Percentiles rank a stretch among this genome's conserved stretches.
Conservation (phyloP, 1,284 basidiomycete species). For the Coniophora puteana region DNA sequence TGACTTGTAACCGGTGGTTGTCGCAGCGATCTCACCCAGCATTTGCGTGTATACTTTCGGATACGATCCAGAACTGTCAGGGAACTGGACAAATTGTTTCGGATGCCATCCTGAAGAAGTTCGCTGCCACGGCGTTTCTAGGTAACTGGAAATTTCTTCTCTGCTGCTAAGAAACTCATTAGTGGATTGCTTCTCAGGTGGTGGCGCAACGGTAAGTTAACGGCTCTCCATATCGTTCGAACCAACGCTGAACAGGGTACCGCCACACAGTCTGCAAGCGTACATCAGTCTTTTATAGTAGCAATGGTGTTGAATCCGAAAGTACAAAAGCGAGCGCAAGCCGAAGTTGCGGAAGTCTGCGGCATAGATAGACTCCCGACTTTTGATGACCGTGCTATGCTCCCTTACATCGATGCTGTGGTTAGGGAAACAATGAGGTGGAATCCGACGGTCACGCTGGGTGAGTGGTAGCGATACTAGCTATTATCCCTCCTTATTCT, state of each 20-base stretch:
- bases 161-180: too few relatives aligned
- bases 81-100: constrained; percentile 15
- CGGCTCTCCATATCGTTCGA: too few relatives aligned
- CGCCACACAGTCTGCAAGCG: too few relatives aligned
- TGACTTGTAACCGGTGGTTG: too few relatives aligned
- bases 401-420: constrained; percentile 38
- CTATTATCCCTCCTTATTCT: background rate
- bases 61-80: constrained; percentile 22
- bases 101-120: constrained; percentile 24
- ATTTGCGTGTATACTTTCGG: constrained; percentile 25
- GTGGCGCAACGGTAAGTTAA: too few relatives aligned
- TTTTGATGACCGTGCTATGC: constrained; percentile 32
- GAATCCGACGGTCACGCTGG: constrained; percentile 30
- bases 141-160: constrained; percentile 14
- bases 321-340: constrained; percentile 34
- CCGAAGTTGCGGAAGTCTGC: constrained; percentile 37
- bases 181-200: too few relatives aligned
- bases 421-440: constrained; percentile 39
- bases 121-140: constrained; percentile 29
- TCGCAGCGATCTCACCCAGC: constrained; percentile 18
- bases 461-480: constrained; percentile 14
- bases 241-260: constrained; percentile 19
- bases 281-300: constrained; percentile 29
- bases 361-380: constrained; percentile 36
- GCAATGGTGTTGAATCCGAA: constrained; percentile 36